Percentiles rank a stretch among this genome's conserved stretches.
These are phyloP conservation scores for Galerina marginata DNA, from an alignment of 768 basidiomycete species.

Conservation along the genomic window DNA sequence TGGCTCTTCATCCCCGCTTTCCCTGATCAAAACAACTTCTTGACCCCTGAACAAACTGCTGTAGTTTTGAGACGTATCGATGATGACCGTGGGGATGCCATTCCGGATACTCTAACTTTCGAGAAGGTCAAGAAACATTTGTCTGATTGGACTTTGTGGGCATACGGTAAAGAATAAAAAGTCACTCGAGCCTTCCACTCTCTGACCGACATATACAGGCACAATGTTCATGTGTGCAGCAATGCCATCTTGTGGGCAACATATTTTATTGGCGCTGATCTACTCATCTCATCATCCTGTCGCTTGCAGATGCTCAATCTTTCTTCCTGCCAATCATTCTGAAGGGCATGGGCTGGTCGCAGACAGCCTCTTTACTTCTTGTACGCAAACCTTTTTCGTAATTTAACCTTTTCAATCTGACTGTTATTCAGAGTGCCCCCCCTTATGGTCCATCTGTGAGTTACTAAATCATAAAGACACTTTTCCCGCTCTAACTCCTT, in stretches of 20 bases:
- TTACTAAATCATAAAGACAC: slow-evolving; percentile 5
- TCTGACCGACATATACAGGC: slow-evolving; percentile 31
- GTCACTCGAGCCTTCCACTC: neutral
- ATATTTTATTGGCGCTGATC: neutral
- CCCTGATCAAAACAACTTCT: slow-evolving; percentile 52
- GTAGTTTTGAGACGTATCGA: slow-evolving; percentile 52
- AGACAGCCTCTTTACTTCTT: slow-evolving; percentile 40
- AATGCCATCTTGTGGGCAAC: slow-evolving; percentile 45
- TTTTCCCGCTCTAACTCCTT: slow-evolving; percentile 2
- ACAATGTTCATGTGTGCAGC: slow-evolving; percentile 50
- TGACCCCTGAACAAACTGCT: slow-evolving; percentile 47
- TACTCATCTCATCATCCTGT: neutral
- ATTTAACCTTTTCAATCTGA: slow-evolving; percentile 2
- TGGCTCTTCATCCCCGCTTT: slow-evolving; percentile 52
- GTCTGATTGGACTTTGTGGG: slow-evolving; percentile 53
- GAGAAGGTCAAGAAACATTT: slow-evolving; percentile 44
- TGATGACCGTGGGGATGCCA: slow-evolving; percentile 54
- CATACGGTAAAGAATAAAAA: slow-evolving; percentile 39
- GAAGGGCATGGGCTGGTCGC: slow-evolving; percentile 48
- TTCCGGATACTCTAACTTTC: slow-evolving; percentile 46
- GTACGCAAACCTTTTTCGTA: slow-evolving; percentile 32
- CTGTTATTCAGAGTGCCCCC: slow-evolving; percentile 43
- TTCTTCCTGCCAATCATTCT: slow-evolving; percentile 56
- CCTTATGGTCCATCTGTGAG: slow-evolving; percentile 51
- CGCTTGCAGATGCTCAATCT: slow-evolving; percentile 40